phyloP scores from a whole-genome alignment of 352 stramenopile genomes.

The Pythium phragmiticola region DNA sequence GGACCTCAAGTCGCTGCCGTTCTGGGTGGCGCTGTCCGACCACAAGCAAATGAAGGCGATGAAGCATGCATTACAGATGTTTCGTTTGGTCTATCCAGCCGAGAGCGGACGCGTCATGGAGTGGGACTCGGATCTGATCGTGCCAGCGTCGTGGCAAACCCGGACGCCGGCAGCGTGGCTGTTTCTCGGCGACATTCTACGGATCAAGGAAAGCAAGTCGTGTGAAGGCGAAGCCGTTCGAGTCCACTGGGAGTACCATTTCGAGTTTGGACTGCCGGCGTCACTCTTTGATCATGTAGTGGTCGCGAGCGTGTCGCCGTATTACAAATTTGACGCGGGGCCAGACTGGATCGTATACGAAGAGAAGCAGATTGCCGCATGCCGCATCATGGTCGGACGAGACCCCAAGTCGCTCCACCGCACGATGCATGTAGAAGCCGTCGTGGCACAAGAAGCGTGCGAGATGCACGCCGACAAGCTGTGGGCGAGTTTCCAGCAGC shows the following conservation, averaged over 20 bases:
- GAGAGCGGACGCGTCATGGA: not conserved
- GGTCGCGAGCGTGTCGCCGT: slow-evolving; percentile 15
- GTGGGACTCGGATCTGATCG: slow-evolving; percentile 7
- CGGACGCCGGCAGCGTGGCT: not conserved
- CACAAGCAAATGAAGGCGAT: slow-evolving; percentile 15
- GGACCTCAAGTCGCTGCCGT: not conserved
- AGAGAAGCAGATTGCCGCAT: not conserved
- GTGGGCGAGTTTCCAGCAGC: not conserved
- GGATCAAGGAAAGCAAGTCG: not conserved
- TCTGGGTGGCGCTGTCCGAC: not conserved
- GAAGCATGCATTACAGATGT: slow-evolving; percentile 12
- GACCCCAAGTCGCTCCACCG: slow-evolving; percentile 1
- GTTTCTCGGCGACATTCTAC: slow-evolving; percentile 3
- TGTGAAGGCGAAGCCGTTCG: slow-evolving; percentile 4
- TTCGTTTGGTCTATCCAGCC: not conserved
- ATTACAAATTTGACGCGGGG: not conserved
- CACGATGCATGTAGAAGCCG: slow-evolving; percentile 12
- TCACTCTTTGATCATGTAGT: slow-evolving; percentile 16
- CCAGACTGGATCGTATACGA: slow-evolving; percentile 13
- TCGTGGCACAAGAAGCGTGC: not conserved
- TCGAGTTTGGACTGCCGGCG: slow-evolving; percentile 2
- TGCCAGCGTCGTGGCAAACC: not conserved
- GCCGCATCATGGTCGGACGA: slow-evolving; percentile 7
- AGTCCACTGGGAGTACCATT: slow-evolving; percentile 19
- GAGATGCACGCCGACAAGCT: not conserved